Evolutionary conservation across 2,329 filamentous ascomycete genomes (phyloP).

Genomic region (Teratosphaeriaceae sp.): DNA sequence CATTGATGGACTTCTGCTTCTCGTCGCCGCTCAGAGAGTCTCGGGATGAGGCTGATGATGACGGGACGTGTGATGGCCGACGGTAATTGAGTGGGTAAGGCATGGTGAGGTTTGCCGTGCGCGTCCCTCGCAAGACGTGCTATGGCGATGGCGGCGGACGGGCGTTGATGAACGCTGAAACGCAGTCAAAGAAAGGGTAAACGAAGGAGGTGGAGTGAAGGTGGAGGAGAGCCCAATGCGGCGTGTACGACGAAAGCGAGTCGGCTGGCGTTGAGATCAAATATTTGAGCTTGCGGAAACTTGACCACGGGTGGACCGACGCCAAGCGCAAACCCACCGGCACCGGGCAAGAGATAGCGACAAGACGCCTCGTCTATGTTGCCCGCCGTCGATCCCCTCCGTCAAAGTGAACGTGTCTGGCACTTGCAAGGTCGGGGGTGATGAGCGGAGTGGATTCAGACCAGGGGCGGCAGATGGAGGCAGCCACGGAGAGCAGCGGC

Average conservation of each 20-base stretch:
- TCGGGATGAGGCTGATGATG: slow-evolving; percentile 22
- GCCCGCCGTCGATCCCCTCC: background rate
- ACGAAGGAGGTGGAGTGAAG: background rate
- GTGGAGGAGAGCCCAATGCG: background rate
- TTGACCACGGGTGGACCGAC: too few relatives aligned
- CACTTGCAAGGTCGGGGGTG: too few relatives aligned
- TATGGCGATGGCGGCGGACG: too few relatives aligned
- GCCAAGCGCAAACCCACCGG: too few relatives aligned
- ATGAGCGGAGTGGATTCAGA: too few relatives aligned
- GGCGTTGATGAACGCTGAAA: background rate
- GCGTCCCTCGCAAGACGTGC: too few relatives aligned
- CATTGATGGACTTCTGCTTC: slow-evolving; percentile 36
- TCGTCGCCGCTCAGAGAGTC: slow-evolving; percentile 35
- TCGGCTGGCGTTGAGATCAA: background rate
- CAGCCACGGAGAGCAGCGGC: too few relatives aligned
- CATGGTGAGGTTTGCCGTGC: slow-evolving; percentile 30
- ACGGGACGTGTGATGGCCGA: slow-evolving; percentile 34
- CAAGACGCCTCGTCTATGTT: background rate
- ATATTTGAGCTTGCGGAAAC: background rate
- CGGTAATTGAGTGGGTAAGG: slow-evolving; percentile 43
- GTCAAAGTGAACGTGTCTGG: too few relatives aligned
- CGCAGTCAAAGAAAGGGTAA: background rate
- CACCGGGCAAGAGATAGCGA: background rate
- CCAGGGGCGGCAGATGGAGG: too few relatives aligned
- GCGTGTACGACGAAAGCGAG: background rate